Conservation (phyloP, 139 green algal species). For the Chlamydomonas sp. region DNA sequence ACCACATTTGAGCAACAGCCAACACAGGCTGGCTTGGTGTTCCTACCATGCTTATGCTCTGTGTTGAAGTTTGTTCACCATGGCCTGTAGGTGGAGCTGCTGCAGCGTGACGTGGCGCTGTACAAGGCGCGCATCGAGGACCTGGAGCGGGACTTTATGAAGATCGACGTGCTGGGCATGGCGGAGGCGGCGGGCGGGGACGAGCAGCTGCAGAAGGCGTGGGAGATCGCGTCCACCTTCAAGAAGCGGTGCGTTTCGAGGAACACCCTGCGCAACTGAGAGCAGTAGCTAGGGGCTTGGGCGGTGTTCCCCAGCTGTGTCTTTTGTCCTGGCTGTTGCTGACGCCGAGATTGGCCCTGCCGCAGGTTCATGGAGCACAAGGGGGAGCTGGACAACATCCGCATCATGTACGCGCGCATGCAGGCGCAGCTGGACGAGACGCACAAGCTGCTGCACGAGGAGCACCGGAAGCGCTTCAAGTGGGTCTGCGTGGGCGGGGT, state of each 20-base stretch:
- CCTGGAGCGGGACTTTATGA: constrained; percentile 59
- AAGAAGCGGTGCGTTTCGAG: constrained; percentile 57
- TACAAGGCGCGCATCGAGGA: constrained; percentile 59
- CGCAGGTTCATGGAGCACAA: constrained; percentile 69
- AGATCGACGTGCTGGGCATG: constrained; percentile 48
- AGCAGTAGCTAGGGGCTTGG: background rate
- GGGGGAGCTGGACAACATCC: constrained; percentile 62
- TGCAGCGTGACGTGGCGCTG: constrained; percentile 51
- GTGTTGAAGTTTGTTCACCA: no score
- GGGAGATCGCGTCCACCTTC: constrained; percentile 64
- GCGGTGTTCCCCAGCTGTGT: no score
- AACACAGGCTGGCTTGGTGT: no score
- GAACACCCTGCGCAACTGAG: background rate
- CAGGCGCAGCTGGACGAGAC: constrained; percentile 66
- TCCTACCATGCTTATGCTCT: no score
- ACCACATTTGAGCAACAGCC: no score
- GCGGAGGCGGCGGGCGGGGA: constrained; percentile 38
- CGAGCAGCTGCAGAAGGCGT: constrained; percentile 65
- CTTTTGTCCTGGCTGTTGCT: no score
- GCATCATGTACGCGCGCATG: constrained; percentile 56
- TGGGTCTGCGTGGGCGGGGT: background rate
- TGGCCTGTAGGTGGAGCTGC: constrained; percentile 34
- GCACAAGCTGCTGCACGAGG: constrained; percentile 62
- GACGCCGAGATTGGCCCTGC: no score
- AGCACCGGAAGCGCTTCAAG: constrained; percentile 50